Evolutionary conservation across 345 rosid species (phyloP).

Genomic region (Noccaea caerulescens): DNA sequence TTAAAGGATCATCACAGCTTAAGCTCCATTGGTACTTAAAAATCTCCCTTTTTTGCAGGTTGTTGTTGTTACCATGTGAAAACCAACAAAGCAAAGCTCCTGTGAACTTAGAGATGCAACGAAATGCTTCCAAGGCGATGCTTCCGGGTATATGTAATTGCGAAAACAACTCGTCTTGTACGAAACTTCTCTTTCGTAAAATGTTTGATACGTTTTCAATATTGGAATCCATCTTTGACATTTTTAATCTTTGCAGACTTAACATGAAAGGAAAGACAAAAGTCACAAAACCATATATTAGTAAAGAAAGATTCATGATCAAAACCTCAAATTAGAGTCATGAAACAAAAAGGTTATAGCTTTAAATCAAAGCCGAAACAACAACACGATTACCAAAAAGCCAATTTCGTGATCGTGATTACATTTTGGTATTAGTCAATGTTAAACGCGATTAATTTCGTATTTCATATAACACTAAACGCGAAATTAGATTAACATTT

Average conservation of each 20-base stretch:
- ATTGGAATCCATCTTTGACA: conserved; percentile 59
- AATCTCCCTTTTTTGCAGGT: conserved; percentile 33
- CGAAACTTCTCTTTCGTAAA: conserved; percentile 56
- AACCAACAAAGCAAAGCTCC: conserved; percentile 63
- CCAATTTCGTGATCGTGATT: neutral
- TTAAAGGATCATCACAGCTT: conserved; percentile 44
- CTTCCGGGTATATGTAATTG: conserved; percentile 54
- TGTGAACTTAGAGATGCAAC: conserved; percentile 63
- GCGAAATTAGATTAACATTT: neutral
- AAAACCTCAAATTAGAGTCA: conserved; percentile 3
- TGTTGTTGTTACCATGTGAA: conserved; percentile 53
- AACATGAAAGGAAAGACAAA: neutral
- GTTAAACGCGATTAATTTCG: neutral
- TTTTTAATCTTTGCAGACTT: conserved; percentile 18
- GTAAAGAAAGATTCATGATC: neutral
- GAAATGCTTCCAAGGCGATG: conserved; percentile 60
- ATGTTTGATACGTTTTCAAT: conserved; percentile 41
- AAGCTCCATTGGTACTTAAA: conserved; percentile 45
- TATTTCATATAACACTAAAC: neutral
- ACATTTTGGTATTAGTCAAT: neutral
- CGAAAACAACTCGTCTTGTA: conserved; percentile 51
- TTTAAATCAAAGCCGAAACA: neutral
- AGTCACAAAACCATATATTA: neutral
- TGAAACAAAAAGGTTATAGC: neutral
- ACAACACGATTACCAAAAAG: neutral